Conservation (phyloP, 148 eudicot genomes). For the Talinum fruticosum region DNA sequence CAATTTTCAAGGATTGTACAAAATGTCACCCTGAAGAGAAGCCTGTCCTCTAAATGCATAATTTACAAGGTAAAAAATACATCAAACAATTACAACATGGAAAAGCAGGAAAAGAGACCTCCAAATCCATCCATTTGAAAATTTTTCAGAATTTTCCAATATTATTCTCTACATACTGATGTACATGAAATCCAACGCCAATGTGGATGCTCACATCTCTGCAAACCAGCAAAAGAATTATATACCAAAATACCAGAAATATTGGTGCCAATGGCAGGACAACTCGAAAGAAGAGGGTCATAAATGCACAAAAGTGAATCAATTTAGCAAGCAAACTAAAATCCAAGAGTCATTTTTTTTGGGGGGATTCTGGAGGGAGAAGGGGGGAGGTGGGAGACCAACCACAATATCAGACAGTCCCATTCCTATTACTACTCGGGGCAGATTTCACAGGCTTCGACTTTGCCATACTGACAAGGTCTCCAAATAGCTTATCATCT, state of each 20-base stretch:
- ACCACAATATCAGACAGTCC: neutral
- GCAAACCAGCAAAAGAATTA: neutral
- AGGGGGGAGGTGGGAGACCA: neutral
- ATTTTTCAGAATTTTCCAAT: neutral
- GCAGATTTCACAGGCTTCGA: slow-evolving; percentile 39
- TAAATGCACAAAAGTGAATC: slow-evolving; percentile 6
- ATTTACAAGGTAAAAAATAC: neutral
- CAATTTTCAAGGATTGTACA: no score
- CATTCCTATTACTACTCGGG: neutral
- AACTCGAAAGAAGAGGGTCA: neutral
- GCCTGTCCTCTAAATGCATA: neutral
- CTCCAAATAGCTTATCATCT: slow-evolving; percentile 93
- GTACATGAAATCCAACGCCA: neutral
- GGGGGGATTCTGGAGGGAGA: neutral
- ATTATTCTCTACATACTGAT: neutral
- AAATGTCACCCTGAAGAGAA: no score
- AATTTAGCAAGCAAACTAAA: neutral
- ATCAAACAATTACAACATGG: neutral
- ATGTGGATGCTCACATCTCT: neutral
- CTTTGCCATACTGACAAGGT: slow-evolving; percentile 81
- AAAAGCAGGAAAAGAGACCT: neutral
- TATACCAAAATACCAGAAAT: neutral
- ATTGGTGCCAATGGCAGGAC: neutral
- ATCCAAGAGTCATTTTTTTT: neutral
- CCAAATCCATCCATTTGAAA: neutral